Percentiles rank a stretch among this genome's conserved stretches.
These are phyloP conservation scores for Aphanomyces cochlioides DNA, from an alignment of 352 stramenopile species.

Conservation along the genomic window DNA sequence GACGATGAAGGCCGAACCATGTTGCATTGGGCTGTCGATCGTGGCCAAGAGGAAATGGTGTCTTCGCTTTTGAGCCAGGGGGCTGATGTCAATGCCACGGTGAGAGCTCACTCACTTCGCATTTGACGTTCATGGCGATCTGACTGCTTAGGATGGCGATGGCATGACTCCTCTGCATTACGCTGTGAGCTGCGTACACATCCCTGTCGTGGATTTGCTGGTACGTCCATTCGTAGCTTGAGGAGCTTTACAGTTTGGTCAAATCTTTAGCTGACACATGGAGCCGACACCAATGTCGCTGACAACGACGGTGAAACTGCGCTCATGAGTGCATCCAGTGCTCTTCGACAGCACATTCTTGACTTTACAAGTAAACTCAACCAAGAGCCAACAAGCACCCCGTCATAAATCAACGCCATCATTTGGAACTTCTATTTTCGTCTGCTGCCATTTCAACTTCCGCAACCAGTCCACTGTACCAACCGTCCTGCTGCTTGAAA, in stretches of 20 bases:
- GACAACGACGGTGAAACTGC: constrained; percentile 70
- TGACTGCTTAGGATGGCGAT: constrained; percentile 47
- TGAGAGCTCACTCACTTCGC: constrained; percentile 21
- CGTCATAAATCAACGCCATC: too few species aligned
- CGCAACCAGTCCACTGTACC: too few species aligned
- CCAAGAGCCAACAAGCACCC: neutral
- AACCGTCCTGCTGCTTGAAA: too few species aligned
- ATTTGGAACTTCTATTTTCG: too few species aligned
- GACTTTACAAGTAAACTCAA: constrained; percentile 33
- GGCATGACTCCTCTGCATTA: constrained; percentile 82
- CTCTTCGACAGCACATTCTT: constrained; percentile 40
- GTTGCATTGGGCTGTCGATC: constrained; percentile 77
- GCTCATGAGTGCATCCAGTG: constrained; percentile 39
- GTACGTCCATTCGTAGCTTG: constrained; percentile 34
- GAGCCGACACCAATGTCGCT: constrained; percentile 53
- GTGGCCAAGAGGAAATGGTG: constrained; percentile 49
- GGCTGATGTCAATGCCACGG: constrained; percentile 58
- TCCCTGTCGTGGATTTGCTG: constrained; percentile 59
- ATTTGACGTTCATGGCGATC: neutral
- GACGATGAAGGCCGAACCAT: constrained; percentile 74
- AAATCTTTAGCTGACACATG: constrained; percentile 48
- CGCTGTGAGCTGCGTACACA: constrained; percentile 64
- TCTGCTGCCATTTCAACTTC: too few species aligned
- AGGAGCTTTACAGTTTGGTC: neutral
- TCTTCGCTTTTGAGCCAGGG: constrained; percentile 50